phyloP scores from a whole-genome alignment of 495 filamentous ascomycete species.

The Xylaria curta region DNA sequence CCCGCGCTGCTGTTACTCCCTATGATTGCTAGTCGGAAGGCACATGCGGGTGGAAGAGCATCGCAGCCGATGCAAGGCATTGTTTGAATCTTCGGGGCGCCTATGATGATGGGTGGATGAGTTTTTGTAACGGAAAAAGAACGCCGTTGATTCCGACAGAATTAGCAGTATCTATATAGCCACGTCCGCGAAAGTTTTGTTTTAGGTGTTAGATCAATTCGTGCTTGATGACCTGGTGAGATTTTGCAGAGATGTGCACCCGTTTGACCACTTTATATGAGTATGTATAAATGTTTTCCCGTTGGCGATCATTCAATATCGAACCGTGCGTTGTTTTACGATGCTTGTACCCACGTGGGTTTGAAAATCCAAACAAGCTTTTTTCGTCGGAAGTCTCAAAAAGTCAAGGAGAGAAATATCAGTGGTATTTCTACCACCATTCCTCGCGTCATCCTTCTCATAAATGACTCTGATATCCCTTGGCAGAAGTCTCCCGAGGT shows the following conservation, averaged over 20 bases:
- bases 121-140: too few species aligned
- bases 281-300: neutral
- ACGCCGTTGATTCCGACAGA: too few species aligned
- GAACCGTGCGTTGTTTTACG: neutral
- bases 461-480: neutral
- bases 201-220: too few species aligned
- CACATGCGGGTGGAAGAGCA: constrained; percentile 24
- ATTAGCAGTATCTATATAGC: too few species aligned
- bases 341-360: neutral
- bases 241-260: neutral
- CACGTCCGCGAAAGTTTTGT: too few species aligned
- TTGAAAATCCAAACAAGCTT: too few species aligned
- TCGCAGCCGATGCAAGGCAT: constrained; percentile 25
- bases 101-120: neutral
- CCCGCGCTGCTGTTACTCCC: constrained; percentile 6
- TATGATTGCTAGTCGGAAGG: constrained; percentile 17
- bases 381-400: neutral
- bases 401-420: neutral
- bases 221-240: too few species aligned
- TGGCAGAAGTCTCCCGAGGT: neutral
- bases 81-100: neutral
- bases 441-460: too few species aligned
- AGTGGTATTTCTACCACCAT: neutral
- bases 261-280: neutral
- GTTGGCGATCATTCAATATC: neutral